Base-by-base conservation (phyloP, 2,329 filamentous ascomycete genomes). In the Exophiala sp. region DNA sequence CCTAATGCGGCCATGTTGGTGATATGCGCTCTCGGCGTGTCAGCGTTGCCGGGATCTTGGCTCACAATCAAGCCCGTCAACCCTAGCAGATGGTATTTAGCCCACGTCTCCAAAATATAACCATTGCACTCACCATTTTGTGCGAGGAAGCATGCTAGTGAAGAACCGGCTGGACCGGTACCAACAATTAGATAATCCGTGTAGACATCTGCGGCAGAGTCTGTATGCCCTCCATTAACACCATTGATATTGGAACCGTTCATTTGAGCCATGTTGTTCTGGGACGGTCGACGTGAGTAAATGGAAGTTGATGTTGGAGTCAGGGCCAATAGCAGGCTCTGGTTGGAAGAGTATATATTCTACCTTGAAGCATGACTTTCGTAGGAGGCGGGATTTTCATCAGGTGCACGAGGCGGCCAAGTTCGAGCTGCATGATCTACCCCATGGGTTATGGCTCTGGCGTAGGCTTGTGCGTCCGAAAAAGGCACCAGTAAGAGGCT, bases 151-250 rank as follows among this genome's bases (percentile, higher is more conserved):
- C 48, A 53, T 43, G 43, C 51, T 24, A 55, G 35, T 1, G 77
- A 69, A 5, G 76, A 78, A 2, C 80, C 80, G 0, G 80, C 78
- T 5, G 80, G 80, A 0, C 80, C 80, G 32, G 76, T 69, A 10
- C 79, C 75, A 18, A 80, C 50, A 14, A 57, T 57, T 11, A 57
- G 32, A 11, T 48, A 53, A 42, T 52, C 44, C 16, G 54, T 53
- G 9, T 45, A 38, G 20, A 53, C 39, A 32, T 32, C 50, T 11
- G 36, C 33, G 20, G n/a, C 36, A n/a, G 42, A 5, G 18, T 40
- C 18, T 6, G 14, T 10, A 10, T 33, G 11, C 24, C 32, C 35
- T 41, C 44, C 44, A 40, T 53, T 48, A 43, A 42, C 41, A 38
- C 11, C 35, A 16, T 16, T 16, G 11, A 2, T 16, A 16, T 16